Base-by-base conservation (phyloP, 768 basidiomycete species). In the Panus rudis region DNA sequence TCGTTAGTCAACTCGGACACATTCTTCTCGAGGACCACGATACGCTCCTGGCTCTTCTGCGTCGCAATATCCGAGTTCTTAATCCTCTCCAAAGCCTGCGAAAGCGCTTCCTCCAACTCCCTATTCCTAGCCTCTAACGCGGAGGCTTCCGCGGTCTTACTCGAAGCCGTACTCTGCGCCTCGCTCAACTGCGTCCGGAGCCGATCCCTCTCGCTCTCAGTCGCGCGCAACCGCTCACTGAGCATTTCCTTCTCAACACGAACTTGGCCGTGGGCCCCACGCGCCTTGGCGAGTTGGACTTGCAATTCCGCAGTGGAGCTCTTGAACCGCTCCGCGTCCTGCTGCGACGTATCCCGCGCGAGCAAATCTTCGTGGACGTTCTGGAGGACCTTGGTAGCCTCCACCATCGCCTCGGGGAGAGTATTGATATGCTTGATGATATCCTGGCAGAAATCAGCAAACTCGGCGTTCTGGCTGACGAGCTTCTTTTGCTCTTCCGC, bases 241-340 rank as follows among this genome's bases (percentile, higher is more conserved):
- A 88, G 58, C 27, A 76, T 65, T 38, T 90, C 88, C 63, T 89
- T 92, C 67, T 92, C 88, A 12, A 85, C 85, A 13, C 84, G 78
- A 4, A 84, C 73, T 55, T 85, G 81, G 1, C 86, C 85, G 52
- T 87, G 81, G 12, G 79, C 78, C 17, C 79, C 76, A 41, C 85
- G 81, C 39, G 88, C 83, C 63, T 86, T 87, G 11, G 78, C 75
- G 10, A 91, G 54, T 53, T 88, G 82, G 25, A 79, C 65, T 54
- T 88, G 85, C 38, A 78, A 69, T 6, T 90, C 87, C 6, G 73
- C 65, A 57, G 86, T 88, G 14, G 68, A 53, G 1, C 52, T 46
- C 46, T 62, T 63, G 31, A 76, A 50, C 47, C 75, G 76, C 8
- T 88, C 84, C 22, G 80, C 59, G 52, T 89, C 84, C 37, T 71